Conservation (phyloP, 257 asterid genomes). For the Catharanthus roseus region DNA sequence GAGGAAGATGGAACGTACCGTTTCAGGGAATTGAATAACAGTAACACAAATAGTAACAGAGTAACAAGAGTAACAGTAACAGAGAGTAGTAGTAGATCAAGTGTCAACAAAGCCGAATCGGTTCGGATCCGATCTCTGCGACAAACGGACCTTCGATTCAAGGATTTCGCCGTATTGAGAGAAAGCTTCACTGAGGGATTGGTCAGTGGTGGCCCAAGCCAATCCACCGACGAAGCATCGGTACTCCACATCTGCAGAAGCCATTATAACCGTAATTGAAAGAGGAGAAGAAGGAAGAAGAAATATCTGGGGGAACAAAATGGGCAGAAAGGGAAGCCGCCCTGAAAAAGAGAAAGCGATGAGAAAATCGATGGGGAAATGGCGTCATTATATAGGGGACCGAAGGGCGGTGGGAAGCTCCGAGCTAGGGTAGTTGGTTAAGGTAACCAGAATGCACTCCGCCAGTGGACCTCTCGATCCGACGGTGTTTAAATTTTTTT, state of each 20-base stretch:
- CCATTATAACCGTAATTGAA: constrained; percentile 25
- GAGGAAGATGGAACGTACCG: constrained; percentile 93
- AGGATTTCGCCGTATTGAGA: constrained; percentile 56
- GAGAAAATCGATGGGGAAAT: not conserved
- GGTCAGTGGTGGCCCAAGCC: constrained; percentile 85
- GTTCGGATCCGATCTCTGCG: constrained; percentile 59
- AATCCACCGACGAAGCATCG: constrained; percentile 94
- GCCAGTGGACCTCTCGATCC: not conserved
- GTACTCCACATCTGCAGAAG: constrained; percentile 55
- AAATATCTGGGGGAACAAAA: not conserved
- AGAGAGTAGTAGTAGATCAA: constrained; percentile 32
- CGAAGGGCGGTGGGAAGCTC: not conserved
- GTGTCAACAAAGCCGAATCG: constrained; percentile 53
- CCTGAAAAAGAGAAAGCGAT: not conserved
- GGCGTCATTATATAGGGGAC: constrained; percentile 11
- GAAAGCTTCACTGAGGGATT: constrained; percentile 60
- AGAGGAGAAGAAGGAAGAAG: too few species aligned
- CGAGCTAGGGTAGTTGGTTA: constrained; percentile 13
- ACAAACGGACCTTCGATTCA: constrained; percentile 89
- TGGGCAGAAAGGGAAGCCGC: not conserved
- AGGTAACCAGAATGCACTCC: not conserved
- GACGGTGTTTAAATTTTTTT: not conserved
- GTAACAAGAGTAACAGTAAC: constrained; percentile 42
- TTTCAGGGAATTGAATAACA: constrained; percentile 29
- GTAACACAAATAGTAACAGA: constrained; percentile 28